Percentiles rank a stretch among this genome's conserved stretches.
Evolutionary conservation across 257 asterid genomes (phyloP).

Genomic region (Cruciata laevipes): DNA sequence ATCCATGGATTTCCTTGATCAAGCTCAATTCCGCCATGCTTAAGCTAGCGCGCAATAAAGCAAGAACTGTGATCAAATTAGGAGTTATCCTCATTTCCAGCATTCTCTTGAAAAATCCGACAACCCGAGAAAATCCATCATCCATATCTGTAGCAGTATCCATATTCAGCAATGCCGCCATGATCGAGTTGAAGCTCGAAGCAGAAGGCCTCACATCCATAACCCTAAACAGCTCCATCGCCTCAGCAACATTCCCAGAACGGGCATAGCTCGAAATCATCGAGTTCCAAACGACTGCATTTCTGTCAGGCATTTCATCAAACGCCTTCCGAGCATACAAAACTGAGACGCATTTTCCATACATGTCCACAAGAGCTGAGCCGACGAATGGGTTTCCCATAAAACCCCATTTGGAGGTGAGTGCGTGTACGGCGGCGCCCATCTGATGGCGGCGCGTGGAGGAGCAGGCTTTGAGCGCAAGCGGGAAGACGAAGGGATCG

Average conservation of each 20-base stretch:
- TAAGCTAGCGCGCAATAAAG: conserved; percentile 32
- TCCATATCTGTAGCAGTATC: conserved; percentile 18
- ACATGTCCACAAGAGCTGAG: conserved; percentile 36
- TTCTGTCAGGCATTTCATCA: conserved; percentile 33
- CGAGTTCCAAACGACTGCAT: conserved; percentile 41
- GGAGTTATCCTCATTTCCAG: conserved; percentile 25
- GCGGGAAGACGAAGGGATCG: conserved; percentile 44
- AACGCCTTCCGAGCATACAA: conserved; percentile 32
- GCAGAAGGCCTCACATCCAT: conserved; percentile 35
- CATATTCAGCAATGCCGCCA: conserved; percentile 27
- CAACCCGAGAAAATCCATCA: conserved; percentile 27
- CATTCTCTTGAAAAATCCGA: conserved; percentile 33
- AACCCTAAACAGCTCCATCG: conserved; percentile 27
- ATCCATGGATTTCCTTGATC: conserved; percentile 38
- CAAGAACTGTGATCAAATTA: conserved; percentile 34
- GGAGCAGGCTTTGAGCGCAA: conserved; percentile 39
- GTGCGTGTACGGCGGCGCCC: conserved; percentile 34
- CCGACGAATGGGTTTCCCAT: conserved; percentile 37
- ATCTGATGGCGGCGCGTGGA: conserved; percentile 22
- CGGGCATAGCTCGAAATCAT: conserved; percentile 35
- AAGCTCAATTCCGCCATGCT: conserved; percentile 27
- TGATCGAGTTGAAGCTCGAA: conserved; percentile 35
- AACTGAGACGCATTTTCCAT: conserved; percentile 36
- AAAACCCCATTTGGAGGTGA: conserved; percentile 22
- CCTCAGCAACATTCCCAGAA: conserved; percentile 22